Evolutionary conservation across 2,329 filamentous ascomycete genomes (phyloP).

Genomic region (Xylariomycetidae sp.): DNA sequence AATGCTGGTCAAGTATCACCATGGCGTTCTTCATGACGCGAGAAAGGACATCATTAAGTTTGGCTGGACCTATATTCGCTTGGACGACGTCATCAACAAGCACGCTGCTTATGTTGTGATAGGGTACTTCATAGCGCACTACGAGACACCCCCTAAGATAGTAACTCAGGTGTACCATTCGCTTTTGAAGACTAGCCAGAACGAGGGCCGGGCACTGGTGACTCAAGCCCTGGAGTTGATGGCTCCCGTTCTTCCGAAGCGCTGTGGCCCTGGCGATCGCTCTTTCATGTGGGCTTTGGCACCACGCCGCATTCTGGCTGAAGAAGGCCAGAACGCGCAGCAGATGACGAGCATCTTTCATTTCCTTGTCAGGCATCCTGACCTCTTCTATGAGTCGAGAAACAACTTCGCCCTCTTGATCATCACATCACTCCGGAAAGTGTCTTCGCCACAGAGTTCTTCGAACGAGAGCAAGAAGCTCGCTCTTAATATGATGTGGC

Average conservation of each 20-base stretch:
- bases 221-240: conserved; percentile 93
- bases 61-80: conserved; percentile 94
- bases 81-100: conserved; percentile 99
- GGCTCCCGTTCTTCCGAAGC: conserved; percentile 86
- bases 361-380: conserved; percentile 87
- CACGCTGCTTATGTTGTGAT: conserved; percentile 97
- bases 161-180: conserved; percentile 93
- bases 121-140: conserved; percentile 94
- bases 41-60: conserved; percentile 99
- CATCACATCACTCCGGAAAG: conserved; percentile 82
- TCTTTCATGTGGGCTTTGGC: conserved; percentile 86
- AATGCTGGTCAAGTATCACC: conserved; percentile 92
- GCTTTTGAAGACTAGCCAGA: conserved; percentile 86
- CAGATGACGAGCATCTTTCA: conserved; percentile 98
- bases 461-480: conserved; percentile 91
- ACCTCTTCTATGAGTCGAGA: conserved; percentile 90
- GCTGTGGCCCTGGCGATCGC: conserved; percentile 66
- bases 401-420: conserved; percentile 89
- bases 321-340: conserved; percentile 91
- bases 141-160: conserved; percentile 94
- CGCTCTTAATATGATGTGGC: conserved; percentile 80
- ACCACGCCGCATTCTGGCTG: conserved; percentile 83
- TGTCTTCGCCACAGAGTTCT: conserved; percentile 75
- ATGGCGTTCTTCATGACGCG: conserved; percentile 79
- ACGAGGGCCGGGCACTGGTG: conserved; percentile 85